Conservation (phyloP, 352 stramenopile species). For the Paralagenidium karlingii region DNA sequence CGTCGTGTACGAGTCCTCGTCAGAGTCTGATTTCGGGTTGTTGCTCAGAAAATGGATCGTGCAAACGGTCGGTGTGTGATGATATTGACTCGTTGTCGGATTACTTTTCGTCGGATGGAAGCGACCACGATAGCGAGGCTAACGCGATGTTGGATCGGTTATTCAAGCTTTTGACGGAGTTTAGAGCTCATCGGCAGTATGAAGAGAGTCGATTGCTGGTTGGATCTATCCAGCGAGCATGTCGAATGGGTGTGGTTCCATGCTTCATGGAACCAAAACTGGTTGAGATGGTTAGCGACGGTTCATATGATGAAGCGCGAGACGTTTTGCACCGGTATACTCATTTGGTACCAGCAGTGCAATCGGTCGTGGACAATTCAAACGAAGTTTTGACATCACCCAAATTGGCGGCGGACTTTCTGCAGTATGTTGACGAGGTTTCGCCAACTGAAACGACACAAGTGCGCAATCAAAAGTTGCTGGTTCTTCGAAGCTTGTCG, state of each 20-base stretch:
- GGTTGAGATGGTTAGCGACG: conserved; percentile 36
- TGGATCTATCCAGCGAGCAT: conserved; percentile 63
- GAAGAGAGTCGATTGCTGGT: conserved; percentile 53
- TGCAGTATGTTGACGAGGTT: conserved; percentile 34
- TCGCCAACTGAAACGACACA: conserved; percentile 30
- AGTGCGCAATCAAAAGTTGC: conserved; percentile 49
- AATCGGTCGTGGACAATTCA: conserved; percentile 35
- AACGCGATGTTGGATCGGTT: conserved; percentile 55
- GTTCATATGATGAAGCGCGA: conserved; percentile 44
- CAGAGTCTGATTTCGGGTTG: conserved; percentile 18
- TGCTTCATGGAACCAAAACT: conserved; percentile 59
- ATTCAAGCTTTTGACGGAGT: conserved; percentile 44
- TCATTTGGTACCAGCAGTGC: conserved; percentile 59
- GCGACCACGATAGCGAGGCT: conserved; percentile 52
- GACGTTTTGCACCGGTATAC: conserved; percentile 79
- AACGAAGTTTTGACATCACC: conserved; percentile 18
- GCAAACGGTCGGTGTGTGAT: conserved; percentile 9
- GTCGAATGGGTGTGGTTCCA: conserved; percentile 41
- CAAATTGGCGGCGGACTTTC: conserved; percentile 25
- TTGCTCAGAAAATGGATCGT: conserved; percentile 10
- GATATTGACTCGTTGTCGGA: conserved; percentile 38
- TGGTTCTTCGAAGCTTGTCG: conserved; percentile 55
- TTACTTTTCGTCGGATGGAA: conserved; percentile 28
- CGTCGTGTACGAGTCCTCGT: conserved; percentile 53
- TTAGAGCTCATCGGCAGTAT: conserved; percentile 51